Conservation (phyloP, 805 yeast genomes). For the Saccharomycopsis babjevae region DNA sequence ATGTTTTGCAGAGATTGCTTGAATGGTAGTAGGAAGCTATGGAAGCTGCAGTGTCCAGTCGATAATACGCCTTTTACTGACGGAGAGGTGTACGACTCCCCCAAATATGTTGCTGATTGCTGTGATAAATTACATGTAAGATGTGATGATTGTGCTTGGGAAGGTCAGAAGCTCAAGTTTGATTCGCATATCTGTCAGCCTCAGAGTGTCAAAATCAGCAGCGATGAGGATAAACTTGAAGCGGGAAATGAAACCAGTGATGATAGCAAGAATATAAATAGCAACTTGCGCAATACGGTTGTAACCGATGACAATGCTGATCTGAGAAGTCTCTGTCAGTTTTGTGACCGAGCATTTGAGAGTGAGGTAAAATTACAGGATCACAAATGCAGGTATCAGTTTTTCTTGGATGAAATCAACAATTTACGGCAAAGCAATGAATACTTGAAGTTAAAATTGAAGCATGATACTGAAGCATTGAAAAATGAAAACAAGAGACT, state of each 20-base stretch:
- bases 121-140: not conserved
- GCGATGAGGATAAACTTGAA: too few relatives aligned
- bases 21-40: not conserved
- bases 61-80: not conserved
- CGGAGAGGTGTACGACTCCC: not conserved
- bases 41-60: slow-evolving; percentile 9
- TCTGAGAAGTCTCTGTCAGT: not conserved
- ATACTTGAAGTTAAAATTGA: not conserved
- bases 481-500: not conserved
- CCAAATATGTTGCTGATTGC: not conserved
- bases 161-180: not conserved
- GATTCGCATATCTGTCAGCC: not conserved
- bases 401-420: not conserved
- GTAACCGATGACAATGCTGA: not conserved
- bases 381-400: not conserved
- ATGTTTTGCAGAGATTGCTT: slow-evolving; percentile 14
- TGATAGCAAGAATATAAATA: not conserved
- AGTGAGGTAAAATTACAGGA: not conserved
- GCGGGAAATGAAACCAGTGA: too few relatives aligned
- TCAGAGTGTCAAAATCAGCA: not conserved
- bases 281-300: not conserved
- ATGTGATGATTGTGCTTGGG: not conserved
- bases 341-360: not conserved
- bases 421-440: not conserved
- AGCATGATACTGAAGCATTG: not conserved